Percentiles rank a stretch among this genome's conserved stretches.
Evolutionary conservation across 768 basidiomycete species (phyloP).

Genomic region (Hygrophorus pudorinus): DNA sequence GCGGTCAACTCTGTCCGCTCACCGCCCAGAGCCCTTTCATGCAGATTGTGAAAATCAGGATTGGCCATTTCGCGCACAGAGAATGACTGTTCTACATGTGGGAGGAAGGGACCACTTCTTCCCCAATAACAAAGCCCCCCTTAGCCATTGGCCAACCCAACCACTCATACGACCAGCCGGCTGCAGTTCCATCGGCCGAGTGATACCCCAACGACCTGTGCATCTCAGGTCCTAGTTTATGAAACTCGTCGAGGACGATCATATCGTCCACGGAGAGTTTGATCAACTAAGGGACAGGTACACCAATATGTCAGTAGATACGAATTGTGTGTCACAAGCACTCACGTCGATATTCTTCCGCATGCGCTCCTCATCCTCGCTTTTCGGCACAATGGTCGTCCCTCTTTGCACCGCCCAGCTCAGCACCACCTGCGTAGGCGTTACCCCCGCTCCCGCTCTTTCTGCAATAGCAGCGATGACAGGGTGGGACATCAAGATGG

Average conservation of each 20-base stretch:
- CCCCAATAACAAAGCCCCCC: conserved; percentile 20
- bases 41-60: too few species aligned
- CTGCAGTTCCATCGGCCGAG: conserved; percentile 20
- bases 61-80: too few species aligned
- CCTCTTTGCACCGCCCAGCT: conserved; percentile 58
- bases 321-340: conserved; percentile 18
- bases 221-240: conserved; percentile 26
- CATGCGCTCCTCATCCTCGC: conserved; percentile 37
- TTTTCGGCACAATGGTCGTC: conserved; percentile 55
- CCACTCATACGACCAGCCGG: conserved; percentile 36
- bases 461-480: conserved; percentile 23
- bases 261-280: conserved; percentile 28
- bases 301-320: too few species aligned
- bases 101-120: neutral
- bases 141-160: conserved; percentile 31
- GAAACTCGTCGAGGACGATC: conserved; percentile 27
- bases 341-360: conserved; percentile 34
- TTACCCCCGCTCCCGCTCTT: conserved; percentile 16
- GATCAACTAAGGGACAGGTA: conserved; percentile 21
- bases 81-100: too few species aligned
- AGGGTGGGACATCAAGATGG: conserved; percentile 12
- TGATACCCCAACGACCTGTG: conserved; percentile 23
- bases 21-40: too few species aligned
- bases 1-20: too few species aligned
- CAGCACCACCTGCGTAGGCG: conserved; percentile 44